A percentile compares a stretch with the other conserved stretches of the same genome.
These are phyloP conservation scores for Penicillium chermesinum DNA, from an alignment of 495 filamentous ascomycete genomes.

Conservation along the genomic window DNA sequence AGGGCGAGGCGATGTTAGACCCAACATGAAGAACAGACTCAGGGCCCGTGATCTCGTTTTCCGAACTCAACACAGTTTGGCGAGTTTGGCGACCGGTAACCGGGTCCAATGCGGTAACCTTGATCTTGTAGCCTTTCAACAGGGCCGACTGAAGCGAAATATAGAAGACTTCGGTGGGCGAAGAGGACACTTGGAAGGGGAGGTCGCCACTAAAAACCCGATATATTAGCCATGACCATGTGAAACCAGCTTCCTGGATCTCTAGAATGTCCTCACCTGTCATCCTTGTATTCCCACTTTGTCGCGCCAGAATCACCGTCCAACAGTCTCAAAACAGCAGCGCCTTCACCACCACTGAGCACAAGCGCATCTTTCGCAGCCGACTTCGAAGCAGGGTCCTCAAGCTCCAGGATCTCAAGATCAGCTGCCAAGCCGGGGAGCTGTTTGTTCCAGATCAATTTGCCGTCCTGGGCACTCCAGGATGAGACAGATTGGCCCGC, in stretches of 20 bases:
- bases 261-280: constrained; percentile 37
- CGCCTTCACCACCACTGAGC: constrained; percentile 50
- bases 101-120: constrained; percentile 66
- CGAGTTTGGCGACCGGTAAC: constrained; percentile 61
- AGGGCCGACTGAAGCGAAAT: constrained; percentile 66
- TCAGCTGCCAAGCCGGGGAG: constrained; percentile 58
- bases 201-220: constrained; percentile 50
- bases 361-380: constrained; percentile 64
- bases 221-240: constrained; percentile 19
- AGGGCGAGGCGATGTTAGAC: constrained; percentile 72
- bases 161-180: constrained; percentile 67
- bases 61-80: constrained; percentile 63
- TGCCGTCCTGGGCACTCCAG: constrained; percentile 82
- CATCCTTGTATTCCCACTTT: constrained; percentile 70
- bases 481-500: constrained; percentile 60
- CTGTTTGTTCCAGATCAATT: constrained; percentile 64
- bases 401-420: constrained; percentile 72
- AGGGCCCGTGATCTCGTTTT: constrained; percentile 60
- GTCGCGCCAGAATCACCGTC: constrained; percentile 67
- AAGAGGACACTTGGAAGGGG: constrained; percentile 75
- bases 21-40: constrained; percentile 76
- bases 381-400: constrained; percentile 44
- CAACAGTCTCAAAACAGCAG: constrained; percentile 61
- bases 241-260: neutral
- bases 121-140: constrained; percentile 64